A percentile compares a stretch with the other conserved stretches of the same genome.
These are phyloP conservation scores for Yamadazyma sp. DNA, from an alignment of 805 yeast species.

Conservation along the genomic window DNA sequence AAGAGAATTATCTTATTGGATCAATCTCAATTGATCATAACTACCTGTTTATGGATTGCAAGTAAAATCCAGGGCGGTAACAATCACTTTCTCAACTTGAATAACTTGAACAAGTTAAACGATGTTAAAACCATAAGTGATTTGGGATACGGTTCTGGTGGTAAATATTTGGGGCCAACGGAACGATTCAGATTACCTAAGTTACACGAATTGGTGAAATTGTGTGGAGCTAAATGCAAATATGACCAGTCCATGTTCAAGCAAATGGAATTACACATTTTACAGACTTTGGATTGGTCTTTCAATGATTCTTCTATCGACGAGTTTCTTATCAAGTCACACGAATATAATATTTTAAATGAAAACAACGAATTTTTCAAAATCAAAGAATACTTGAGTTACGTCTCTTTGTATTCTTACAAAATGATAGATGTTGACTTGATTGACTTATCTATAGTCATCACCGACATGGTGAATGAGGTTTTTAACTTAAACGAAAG, in stretches of 20 bases:
- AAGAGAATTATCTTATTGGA: constrained; percentile 79
- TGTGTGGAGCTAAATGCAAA: constrained; percentile 64
- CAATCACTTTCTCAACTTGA: constrained; percentile 58
- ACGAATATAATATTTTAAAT: constrained; percentile 34
- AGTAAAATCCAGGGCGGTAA: constrained; percentile 81
- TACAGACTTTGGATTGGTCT: constrained; percentile 57
- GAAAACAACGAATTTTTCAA: constrained; percentile 36
- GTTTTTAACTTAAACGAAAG: constrained; percentile 21
- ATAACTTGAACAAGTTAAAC: constrained; percentile 21
- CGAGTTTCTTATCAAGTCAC: constrained; percentile 31
- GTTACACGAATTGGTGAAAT: constrained; percentile 63
- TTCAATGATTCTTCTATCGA: constrained; percentile 59
- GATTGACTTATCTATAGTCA: constrained; percentile 29
- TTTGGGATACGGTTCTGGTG: constrained; percentile 51
- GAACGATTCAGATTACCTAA: constrained; percentile 75
- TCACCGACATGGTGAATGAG: constrained; percentile 34
- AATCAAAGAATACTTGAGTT: constrained; percentile 50
- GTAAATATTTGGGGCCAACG: constrained; percentile 66
- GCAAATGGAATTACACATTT: constrained; percentile 60
- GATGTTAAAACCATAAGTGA: constrained; percentile 34
- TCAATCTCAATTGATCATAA: constrained; percentile 87
- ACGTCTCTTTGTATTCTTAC: constrained; percentile 47
- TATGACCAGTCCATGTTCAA: constrained; percentile 49
- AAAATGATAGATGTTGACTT: constrained; percentile 40
- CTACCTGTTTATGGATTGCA: constrained; percentile 91